Conservation (phyloP, 2,329 filamentous ascomycete species). For the Diaporthe citrichinensis region DNA sequence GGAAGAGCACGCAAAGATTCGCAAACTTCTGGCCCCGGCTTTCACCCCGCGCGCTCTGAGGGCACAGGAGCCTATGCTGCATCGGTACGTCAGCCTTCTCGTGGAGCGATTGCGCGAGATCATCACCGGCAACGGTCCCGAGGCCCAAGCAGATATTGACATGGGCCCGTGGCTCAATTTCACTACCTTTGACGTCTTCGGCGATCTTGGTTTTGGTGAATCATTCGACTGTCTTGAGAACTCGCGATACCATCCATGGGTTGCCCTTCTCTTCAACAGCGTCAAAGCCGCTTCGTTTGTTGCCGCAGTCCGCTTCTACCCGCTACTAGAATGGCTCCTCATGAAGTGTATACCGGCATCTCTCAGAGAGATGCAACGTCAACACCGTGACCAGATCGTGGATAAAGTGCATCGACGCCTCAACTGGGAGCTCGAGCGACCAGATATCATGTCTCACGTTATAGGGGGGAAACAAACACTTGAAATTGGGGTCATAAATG, state of each 20-base stretch:
- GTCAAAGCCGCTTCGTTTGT: slow-evolving; percentile 46
- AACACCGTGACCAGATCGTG: slow-evolving; percentile 46
- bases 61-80: slow-evolving; percentile 49
- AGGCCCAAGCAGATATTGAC: slow-evolving; percentile 10
- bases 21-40: slow-evolving; percentile 45
- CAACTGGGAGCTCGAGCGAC: slow-evolving; percentile 46
- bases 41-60: slow-evolving; percentile 48
- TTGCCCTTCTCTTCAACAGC: slow-evolving; percentile 46
- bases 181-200: slow-evolving; percentile 56
- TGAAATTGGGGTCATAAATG: slow-evolving; percentile 47
- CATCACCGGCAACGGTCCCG: neutral
- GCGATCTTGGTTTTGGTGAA: slow-evolving; percentile 60
- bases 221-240: slow-evolving; percentile 53
- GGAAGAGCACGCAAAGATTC: slow-evolving; percentile 45
- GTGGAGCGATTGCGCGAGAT: slow-evolving; percentile 44
- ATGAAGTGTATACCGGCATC: slow-evolving; percentile 22
- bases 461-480: slow-evolving; percentile 40
- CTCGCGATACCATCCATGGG: slow-evolving; percentile 49
- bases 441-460: slow-evolving; percentile 50
- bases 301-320: slow-evolving; percentile 45
- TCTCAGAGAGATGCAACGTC: slow-evolving; percentile 43
- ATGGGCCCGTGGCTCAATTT: slow-evolving; percentile 50
- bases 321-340: slow-evolving; percentile 33
- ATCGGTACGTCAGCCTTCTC: slow-evolving; percentile 47
- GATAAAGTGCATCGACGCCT: slow-evolving; percentile 49